Evolutionary conservation across 164 flowering plant species (phyloP).

Genomic region (Umbilicus rupestris): DNA sequence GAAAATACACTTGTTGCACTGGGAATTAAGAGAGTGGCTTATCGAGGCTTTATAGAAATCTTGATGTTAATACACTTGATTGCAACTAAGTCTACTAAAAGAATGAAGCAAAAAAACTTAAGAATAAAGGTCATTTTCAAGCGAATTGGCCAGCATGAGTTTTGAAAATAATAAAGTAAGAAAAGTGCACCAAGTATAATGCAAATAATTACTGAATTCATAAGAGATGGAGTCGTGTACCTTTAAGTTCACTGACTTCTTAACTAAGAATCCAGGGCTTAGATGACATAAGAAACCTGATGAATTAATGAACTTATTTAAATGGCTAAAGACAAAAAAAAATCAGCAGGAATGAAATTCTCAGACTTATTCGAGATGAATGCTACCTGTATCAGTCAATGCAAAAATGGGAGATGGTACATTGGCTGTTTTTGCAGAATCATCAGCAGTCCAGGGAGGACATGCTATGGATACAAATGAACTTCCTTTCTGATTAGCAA

Average conservation of each 20-base stretch:
- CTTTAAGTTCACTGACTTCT: conserved; percentile 50
- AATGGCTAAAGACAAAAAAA: conserved; percentile 4
- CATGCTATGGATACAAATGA: conserved; percentile 45
- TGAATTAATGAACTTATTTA: conserved; percentile 2
- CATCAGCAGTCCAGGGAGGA: conserved; percentile 16
- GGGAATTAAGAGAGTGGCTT: background rate
- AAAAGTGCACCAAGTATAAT: background rate
- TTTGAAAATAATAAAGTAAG: background rate
- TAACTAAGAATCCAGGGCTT: conserved; percentile 33
- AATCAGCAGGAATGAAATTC: conserved; percentile 5
- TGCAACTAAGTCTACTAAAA: background rate
- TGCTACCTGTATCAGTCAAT: conserved; percentile 51
- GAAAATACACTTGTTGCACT: background rate
- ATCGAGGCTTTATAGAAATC: too few species aligned
- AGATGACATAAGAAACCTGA: conserved; percentile 55
- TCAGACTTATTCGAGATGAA: background rate
- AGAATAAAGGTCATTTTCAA: background rate
- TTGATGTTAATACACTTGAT: background rate
- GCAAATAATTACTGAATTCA: background rate
- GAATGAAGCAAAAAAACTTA: background rate
- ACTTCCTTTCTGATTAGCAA: conserved; percentile 41
- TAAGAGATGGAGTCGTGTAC: conserved; percentile 18
- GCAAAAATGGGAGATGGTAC: conserved; percentile 37
- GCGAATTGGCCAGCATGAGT: background rate
- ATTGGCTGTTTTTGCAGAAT: conserved; percentile 13